Base-by-base conservation (phyloP, 257 asterid species). In the Buddleja alternifolia region DNA sequence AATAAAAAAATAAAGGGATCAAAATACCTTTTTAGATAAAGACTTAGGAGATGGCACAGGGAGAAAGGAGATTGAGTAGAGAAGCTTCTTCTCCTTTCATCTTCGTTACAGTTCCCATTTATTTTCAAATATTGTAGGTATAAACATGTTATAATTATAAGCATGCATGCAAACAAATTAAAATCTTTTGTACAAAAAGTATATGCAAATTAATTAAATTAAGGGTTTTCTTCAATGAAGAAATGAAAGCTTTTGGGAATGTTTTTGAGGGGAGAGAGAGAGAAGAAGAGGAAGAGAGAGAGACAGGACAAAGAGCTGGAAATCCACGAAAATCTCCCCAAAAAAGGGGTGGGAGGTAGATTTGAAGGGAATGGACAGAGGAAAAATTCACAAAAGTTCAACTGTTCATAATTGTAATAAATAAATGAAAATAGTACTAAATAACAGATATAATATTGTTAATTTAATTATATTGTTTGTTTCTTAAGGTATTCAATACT, bases 151-250 rank as follows among this genome's bases (percentile, higher is more conserved):
- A 40, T 24, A 21, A 72, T 29, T 29, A 29, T 42, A 65, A 58
- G 77, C 85, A 78, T 77, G 84, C 86, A 86, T 69, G 79, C 73
- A 67, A 66, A 69, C 14, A 41, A 8, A 53, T 10, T 17, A 34
- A 66, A 29, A 29, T 29, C 34, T 29, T n/a, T 2, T 29, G 34
- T 29, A 29, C 5, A 2, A 29, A 29, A 29, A 29, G 34, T 29
- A 29, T 1, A 29, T 29, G 34, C 34, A 29, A 29, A 29, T 1
- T 29, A 61, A 21, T 47, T 19, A 45, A 54, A 54, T 20, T 1
- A 29, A 39, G 58, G 73, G 69, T 4, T 54, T 46, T 54, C 47
- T 67, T 39, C 45, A 57, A 20, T 46, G 8, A 70, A 39, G 48
- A 60, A 65, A 58, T 29, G 40, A 50, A 52, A 42, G 25, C 17